These are phyloP conservation scores for Cutaneotrichosporon cavernicola DNA, from an alignment of 1,284 basidiomycete species.

Conservation along the genomic window DNA sequence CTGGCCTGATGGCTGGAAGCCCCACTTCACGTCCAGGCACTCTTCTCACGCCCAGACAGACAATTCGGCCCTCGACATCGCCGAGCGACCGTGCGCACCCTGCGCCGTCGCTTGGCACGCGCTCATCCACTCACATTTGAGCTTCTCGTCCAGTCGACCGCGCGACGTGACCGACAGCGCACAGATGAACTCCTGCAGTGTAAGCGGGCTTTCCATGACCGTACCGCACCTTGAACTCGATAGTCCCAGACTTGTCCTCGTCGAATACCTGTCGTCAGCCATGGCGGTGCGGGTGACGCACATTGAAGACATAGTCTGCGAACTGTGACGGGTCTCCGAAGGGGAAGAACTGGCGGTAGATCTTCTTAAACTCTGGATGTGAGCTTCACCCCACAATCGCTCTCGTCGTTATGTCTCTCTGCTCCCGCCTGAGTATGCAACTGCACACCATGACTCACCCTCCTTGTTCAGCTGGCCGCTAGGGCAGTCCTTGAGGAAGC, in stretches of 20 bases:
- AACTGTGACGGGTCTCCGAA: conserved; percentile 98
- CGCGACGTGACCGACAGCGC: conserved; percentile 92
- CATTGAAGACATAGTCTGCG: conserved; percentile 96
- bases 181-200: conserved; percentile 85
- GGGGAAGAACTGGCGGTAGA: conserved; percentile 99
- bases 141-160: conserved; percentile 94
- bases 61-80: neutral
- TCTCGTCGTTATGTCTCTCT: neutral
- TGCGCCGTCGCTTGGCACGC: neutral
- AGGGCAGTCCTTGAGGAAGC: conserved; percentile 98
- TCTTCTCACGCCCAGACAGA: neutral
- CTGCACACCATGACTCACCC: conserved; percentile 29
- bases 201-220: neutral
- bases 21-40: neutral
- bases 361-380: conserved; percentile 78
- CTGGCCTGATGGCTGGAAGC: neutral
- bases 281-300: conserved; percentile 21
- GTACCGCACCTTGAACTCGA: conserved; percentile 72
- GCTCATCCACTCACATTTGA: conserved; percentile 72
- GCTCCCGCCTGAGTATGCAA: neutral
- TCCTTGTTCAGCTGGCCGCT: conserved; percentile 93
- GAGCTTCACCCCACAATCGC: neutral
- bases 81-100: conserved; percentile 1
- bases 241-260: conserved; percentile 90
- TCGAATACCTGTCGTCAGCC: conserved; percentile 66